phyloP scores from a whole-genome alignment of 345 rosid genomes.

The Bruguiera gymnorhiza region DNA sequence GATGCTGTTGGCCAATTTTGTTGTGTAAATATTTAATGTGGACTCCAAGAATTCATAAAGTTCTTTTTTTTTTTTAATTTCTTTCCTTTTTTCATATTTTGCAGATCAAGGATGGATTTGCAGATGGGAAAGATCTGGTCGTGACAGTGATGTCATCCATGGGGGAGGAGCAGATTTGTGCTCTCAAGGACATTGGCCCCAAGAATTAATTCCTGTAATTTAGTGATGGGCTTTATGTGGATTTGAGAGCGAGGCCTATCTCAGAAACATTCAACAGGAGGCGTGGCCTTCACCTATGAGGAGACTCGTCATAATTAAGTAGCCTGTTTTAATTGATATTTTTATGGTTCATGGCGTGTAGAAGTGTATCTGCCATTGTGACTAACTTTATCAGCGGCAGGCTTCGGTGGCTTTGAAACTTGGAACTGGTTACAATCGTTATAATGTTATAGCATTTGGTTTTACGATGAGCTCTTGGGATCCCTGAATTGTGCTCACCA shows the following conservation, averaged over 20 bases:
- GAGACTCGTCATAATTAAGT: background rate
- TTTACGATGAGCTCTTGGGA: background rate
- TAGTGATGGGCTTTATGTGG: background rate
- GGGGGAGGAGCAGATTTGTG: constrained; percentile 4
- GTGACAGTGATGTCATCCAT: constrained; percentile 7
- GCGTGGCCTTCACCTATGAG: background rate
- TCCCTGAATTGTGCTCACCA: background rate
- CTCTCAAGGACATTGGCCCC: constrained; percentile 2
- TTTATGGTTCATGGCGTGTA: background rate
- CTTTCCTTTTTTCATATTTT: background rate
- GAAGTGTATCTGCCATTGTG: background rate
- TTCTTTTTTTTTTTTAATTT: background rate
- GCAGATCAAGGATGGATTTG: constrained; percentile 6
- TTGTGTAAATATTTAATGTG: no score
- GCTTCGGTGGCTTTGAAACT: no score
- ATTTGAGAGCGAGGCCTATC: background rate
- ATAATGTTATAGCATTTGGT: constrained; percentile 9
- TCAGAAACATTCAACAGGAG: background rate
- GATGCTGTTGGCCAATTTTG: no score
- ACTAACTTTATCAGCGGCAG: no score
- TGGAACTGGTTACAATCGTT: background rate
- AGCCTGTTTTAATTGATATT: background rate
- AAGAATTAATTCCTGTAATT: background rate
- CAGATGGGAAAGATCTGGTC: background rate
- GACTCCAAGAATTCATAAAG: background rate